Conservation (phyloP, 2,329 filamentous ascomycete species). For the Claviceps pusilla region DNA sequence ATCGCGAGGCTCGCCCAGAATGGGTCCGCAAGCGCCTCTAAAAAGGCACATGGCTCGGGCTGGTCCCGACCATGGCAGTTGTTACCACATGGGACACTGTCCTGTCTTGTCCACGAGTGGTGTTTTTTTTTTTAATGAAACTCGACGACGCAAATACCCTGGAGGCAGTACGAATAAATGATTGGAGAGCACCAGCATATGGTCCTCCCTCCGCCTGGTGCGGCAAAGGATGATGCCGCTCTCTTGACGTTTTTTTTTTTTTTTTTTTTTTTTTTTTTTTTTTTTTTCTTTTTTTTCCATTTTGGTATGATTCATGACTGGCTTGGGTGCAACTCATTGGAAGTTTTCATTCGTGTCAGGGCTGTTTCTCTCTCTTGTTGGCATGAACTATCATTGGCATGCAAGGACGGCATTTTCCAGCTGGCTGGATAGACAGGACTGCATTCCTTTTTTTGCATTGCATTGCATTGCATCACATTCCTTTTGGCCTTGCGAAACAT, state of each 20-base stretch:
- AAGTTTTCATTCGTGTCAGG: too few species aligned
- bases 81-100: too few species aligned
- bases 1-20: conserved; percentile 4
- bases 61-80: neutral
- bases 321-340: neutral
- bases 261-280: neutral
- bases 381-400: neutral
- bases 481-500: too few species aligned
- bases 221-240: neutral
- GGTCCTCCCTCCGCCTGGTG: neutral
- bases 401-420: too few species aligned
- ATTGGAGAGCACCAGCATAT: neutral
- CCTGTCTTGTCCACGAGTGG: too few species aligned
- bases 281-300: too few species aligned
- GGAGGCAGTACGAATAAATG: neutral
- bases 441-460: too few species aligned
- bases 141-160: neutral
- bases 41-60: neutral
- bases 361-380: neutral
- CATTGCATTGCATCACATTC: too few species aligned
- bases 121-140: too few species aligned
- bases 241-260: neutral
- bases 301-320: neutral
- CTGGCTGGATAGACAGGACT: too few species aligned
- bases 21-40: conserved; percentile 4